Evolutionary conservation across 2,329 filamentous ascomycete genomes (phyloP).

Genomic region (Hymenoscyphus infarciens): DNA sequence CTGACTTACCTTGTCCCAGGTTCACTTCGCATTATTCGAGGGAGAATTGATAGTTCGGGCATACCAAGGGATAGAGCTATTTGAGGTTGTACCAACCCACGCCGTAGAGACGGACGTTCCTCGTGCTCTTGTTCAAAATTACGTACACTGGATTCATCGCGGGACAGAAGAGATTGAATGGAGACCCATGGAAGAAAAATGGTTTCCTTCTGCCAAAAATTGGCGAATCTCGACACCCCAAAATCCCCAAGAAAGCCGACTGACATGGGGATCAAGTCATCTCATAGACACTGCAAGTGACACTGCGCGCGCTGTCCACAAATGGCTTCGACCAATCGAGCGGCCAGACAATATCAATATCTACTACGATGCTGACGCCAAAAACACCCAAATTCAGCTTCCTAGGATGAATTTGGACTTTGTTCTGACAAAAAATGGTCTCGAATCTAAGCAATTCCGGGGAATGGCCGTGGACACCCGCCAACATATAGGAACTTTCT

Average conservation of each 20-base stretch:
- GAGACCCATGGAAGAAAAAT: constrained; percentile 28
- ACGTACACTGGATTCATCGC: constrained; percentile 19
- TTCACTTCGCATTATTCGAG: constrained; percentile 34
- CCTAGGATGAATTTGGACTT: constrained; percentile 49
- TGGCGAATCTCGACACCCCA: constrained; percentile 28
- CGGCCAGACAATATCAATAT: constrained; percentile 36
- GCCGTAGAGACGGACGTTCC: constrained; percentile 19
- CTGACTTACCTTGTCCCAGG: constrained; percentile 21
- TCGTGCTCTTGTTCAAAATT: constrained; percentile 15
- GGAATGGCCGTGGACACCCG: constrained; percentile 46
- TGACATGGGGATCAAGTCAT: constrained; percentile 13
- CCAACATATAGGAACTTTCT: constrained; percentile 51
- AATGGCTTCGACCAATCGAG: constrained; percentile 40
- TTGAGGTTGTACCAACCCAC: constrained; percentile 19
- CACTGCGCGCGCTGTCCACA: constrained; percentile 35
- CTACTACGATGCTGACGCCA: constrained; percentile 20
- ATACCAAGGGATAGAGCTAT: constrained; percentile 4
- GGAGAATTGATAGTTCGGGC: constrained; percentile 34
- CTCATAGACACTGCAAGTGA: constrained; percentile 38
- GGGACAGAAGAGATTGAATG: constrained; percentile 19
- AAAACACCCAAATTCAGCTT: constrained; percentile 38
- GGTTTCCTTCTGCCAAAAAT: constrained; percentile 27
- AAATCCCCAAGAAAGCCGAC: constrained; percentile 16
- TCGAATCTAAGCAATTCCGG: constrained; percentile 47
- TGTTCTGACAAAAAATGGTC: constrained; percentile 26